These are phyloP conservation scores for Diaporthe nobilis DNA, from an alignment of 2,329 filamentous ascomycete species.

Conservation along the genomic window DNA sequence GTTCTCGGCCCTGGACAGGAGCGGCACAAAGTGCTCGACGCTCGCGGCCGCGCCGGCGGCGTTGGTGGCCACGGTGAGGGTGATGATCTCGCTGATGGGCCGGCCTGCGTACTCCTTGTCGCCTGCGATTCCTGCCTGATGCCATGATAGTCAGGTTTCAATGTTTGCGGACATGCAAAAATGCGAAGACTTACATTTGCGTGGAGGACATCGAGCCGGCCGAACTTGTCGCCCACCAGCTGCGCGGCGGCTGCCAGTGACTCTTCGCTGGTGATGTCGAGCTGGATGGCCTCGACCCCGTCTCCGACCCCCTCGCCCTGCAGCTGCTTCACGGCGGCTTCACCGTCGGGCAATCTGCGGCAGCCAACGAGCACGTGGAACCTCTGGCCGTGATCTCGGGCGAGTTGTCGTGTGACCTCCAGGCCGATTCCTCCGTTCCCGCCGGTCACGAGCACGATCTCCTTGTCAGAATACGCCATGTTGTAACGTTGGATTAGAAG, in stretches of 20 bases:
- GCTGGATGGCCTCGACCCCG: slow-evolving; percentile 9
- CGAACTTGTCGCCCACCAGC: slow-evolving; percentile 6
- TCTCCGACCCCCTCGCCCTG: neutral
- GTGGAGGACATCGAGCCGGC: slow-evolving; percentile 22
- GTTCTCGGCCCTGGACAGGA: slow-evolving; percentile 19
- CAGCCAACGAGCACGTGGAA: slow-evolving; percentile 26
- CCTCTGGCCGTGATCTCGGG: slow-evolving; percentile 7
- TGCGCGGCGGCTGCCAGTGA: slow-evolving; percentile 6
- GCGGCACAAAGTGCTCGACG: slow-evolving; percentile 12
- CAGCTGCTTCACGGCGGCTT: neutral
- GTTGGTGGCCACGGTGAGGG: slow-evolving; percentile 12
- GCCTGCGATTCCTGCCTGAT: slow-evolving; percentile 12
- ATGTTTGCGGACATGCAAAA: neutral
- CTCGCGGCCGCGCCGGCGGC: slow-evolving; percentile 22
- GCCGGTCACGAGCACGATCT: slow-evolving; percentile 23
- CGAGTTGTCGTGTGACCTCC: slow-evolving; percentile 3
- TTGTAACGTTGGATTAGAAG: neutral
- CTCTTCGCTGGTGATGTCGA: slow-evolving; percentile 28
- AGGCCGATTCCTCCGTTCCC: slow-evolving; percentile 20
- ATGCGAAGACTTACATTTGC: neutral
- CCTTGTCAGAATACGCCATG: neutral
- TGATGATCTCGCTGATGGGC: slow-evolving; percentile 17
- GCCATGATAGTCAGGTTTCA: neutral
- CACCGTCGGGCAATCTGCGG: neutral
- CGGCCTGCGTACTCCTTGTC: neutral